Conservation (phyloP, 345 rosid species). For the Rhizophora apiculata region DNA sequence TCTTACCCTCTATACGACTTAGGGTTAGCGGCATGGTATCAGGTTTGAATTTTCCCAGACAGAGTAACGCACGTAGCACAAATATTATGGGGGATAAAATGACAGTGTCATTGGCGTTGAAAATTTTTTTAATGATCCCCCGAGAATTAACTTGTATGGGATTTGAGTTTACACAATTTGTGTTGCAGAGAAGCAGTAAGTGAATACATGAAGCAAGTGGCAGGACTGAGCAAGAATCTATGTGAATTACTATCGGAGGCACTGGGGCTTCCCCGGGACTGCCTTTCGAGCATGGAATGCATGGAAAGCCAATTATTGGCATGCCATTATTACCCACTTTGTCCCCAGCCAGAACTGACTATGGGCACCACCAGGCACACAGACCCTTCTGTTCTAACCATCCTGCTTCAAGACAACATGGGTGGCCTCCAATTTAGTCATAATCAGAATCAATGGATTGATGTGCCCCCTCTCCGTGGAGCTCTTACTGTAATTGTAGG, state of each 20-base stretch:
- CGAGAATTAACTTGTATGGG: too few species aligned
- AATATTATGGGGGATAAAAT: too few species aligned
- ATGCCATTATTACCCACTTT: conserved; percentile 49
- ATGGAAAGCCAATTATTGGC: conserved; percentile 43
- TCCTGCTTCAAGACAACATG: conserved; percentile 42
- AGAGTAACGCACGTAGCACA: too few species aligned
- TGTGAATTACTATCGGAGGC: conserved; percentile 45
- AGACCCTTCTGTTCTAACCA: conserved; percentile 43
- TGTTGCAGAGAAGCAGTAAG: conserved; percentile 37
- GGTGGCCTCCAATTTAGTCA: conserved; percentile 49
- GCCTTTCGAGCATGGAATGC: conserved; percentile 37
- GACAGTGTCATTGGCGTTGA: too few species aligned
- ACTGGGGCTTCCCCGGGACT: conserved; percentile 33
- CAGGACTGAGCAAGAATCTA: conserved; percentile 26
- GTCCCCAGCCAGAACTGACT: conserved; percentile 51
- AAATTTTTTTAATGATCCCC: neutral
- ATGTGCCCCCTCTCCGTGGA: conserved; percentile 35
- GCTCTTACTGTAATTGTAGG: conserved; percentile 47
- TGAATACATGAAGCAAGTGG: conserved; percentile 34
- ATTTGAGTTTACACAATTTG: neutral
- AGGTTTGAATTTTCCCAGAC: too few species aligned
- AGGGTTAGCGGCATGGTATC: too few species aligned
- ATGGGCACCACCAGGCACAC: conserved; percentile 42
- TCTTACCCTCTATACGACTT: too few species aligned
- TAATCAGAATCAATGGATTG: conserved; percentile 40